Base-by-base conservation (phyloP, 345 rosid species). In the Cardiospermum halicacabum region DNA sequence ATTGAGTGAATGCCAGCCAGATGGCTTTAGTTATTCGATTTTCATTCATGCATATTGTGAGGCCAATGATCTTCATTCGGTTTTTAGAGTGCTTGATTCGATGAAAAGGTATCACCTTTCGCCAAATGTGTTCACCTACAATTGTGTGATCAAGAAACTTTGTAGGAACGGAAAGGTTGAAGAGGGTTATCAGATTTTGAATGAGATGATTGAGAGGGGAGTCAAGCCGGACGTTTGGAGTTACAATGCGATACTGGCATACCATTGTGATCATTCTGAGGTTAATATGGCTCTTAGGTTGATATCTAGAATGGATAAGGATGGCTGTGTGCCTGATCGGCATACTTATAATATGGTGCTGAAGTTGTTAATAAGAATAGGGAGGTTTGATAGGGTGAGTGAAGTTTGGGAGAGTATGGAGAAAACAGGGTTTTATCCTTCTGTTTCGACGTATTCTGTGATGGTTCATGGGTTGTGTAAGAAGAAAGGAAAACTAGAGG, bases 271-370 rank as follows among this genome's bases (percentile, higher is more conserved):
- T 36, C 97, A 81, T 64, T 62, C 72, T 10, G 96, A 92, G 60
- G 96, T 88, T 21, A 91, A 88, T 61, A 66, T 84, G 53, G 87
- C 88, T 25, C 82, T 87, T 10, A 81, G 69, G 32, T 71, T 89
- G 80, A 64, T 89, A 25, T 80, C 91, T 28, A 85, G 77, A 60
- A 92, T 89, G 96, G 82, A 76, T 30, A 76, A 75, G 60, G 76
- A 69, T 5, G 72, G 75, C 30, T 85, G 92, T 60, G 60, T 62
- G 26, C 89, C 88, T 0, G 92, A 92, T 69, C 74, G 77, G 24
- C 96, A 85, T 50, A 87, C 89, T 58, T 87, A 88, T 72, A 92
- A 92, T 56, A 92, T 87, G 98, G 66, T 81, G 27, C 88, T 92
- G 7, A 89, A 92, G 63, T 36, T 92, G 71, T 71, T 92, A 18